These are phyloP conservation scores for Rhodotorula sp. DNA, from an alignment of 1,284 basidiomycete species.

Conservation along the genomic window DNA sequence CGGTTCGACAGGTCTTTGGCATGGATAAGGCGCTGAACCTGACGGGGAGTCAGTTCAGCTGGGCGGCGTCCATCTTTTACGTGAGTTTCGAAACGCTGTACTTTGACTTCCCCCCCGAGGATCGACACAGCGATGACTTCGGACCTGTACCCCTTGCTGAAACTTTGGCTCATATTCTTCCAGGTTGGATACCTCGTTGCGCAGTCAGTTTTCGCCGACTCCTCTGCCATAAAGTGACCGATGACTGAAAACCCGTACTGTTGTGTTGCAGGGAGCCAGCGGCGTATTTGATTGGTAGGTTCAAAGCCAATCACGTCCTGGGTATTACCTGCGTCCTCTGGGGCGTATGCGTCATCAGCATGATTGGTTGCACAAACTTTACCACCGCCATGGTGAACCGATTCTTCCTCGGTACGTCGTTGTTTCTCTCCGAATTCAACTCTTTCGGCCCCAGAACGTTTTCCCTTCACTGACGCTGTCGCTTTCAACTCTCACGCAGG, in stretches of 20 bases:
- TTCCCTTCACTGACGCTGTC: background rate
- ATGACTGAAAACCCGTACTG: too few species aligned
- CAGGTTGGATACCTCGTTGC: slow-evolving; percentile 42
- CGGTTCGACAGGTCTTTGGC: slow-evolving; percentile 41
- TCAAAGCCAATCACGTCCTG: slow-evolving; percentile 46
- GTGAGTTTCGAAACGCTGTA: background rate
- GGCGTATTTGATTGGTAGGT: slow-evolving; percentile 41
- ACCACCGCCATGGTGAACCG: slow-evolving; percentile 42
- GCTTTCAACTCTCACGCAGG: slow-evolving; percentile 11
- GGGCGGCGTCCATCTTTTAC: slow-evolving; percentile 44
- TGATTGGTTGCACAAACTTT: slow-evolving; percentile 42
- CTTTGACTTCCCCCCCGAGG: too few species aligned
- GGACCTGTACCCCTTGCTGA: too few species aligned
- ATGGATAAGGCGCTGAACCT: slow-evolving; percentile 48
- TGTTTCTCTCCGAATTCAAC: too few species aligned
- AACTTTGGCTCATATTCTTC: too few species aligned
- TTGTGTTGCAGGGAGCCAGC: slow-evolving; percentile 33
- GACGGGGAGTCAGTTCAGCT: slow-evolving; percentile 45
- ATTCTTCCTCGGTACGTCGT: slow-evolving; percentile 43
- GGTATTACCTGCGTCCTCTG: slow-evolving; percentile 48
- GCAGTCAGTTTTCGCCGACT: too few species aligned
- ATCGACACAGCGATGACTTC: too few species aligned
- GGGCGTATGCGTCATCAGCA: slow-evolving; percentile 47
- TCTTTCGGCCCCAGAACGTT: background rate
- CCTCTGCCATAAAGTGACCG: too few species aligned